phyloP scores from a whole-genome alignment of 176 grass and related monocot species.

The Raddia guianensis region DNA sequence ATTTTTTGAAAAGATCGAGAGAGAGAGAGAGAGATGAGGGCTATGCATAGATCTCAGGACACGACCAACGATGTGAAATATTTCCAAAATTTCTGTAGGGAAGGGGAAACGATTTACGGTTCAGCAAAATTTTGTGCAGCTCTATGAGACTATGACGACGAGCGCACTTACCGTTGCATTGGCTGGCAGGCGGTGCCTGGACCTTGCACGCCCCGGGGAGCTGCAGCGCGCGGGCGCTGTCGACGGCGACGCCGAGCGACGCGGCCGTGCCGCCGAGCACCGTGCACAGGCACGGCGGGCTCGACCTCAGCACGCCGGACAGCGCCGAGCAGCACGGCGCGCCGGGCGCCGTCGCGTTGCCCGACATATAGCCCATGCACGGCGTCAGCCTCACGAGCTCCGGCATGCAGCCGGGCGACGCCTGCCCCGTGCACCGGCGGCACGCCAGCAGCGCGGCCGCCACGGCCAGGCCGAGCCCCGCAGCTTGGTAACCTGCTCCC shows the following conservation, averaged over 20 bases:
- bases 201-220: constrained; percentile 69
- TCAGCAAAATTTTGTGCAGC: too few species aligned
- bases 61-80: too few species aligned
- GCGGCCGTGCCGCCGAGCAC: constrained; percentile 60
- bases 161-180: constrained; percentile 54
- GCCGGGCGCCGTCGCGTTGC: constrained; percentile 55
- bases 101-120: too few species aligned
- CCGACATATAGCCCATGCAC: constrained; percentile 64
- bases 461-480: constrained; percentile 21
- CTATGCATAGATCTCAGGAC: too few species aligned
- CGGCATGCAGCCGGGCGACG: constrained; percentile 48
- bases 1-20: too few species aligned
- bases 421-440: constrained; percentile 19
- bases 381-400: constrained; percentile 58
- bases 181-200: constrained; percentile 50
- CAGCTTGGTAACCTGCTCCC: not conserved
- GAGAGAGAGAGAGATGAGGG: too few species aligned
- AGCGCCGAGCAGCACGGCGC: constrained; percentile 71
- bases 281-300: constrained; percentile 71
- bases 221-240: constrained; percentile 53
- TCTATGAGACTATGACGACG: too few species aligned
- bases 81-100: too few species aligned
- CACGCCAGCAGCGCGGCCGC: constrained; percentile 9
- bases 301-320: constrained; percentile 44
- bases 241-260: constrained; percentile 62